A percentile compares a stretch with the other conserved stretches of the same genome.
phyloP scores from a whole-genome alignment of 2,329 filamentous ascomycete genomes.

The Hypoxylon sp. region DNA sequence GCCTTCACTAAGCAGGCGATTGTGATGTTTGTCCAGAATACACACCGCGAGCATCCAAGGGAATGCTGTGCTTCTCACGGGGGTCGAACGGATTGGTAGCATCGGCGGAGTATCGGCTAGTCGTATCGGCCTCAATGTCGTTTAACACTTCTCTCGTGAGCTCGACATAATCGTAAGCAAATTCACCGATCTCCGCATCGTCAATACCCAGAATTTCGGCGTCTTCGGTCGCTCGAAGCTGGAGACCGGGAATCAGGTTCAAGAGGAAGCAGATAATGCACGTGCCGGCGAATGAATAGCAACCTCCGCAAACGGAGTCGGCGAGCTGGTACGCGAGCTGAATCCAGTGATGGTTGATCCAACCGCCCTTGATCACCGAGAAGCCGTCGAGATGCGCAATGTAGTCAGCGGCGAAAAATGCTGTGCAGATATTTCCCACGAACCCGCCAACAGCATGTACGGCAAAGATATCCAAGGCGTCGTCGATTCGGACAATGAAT shows the following conservation, averaged over 20 bases:
- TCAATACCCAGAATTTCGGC: constrained; percentile 89
- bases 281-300: constrained; percentile 84
- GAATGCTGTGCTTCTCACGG: constrained; percentile 66
- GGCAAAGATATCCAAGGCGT: constrained; percentile 90
- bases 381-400: constrained; percentile 84
- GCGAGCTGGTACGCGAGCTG: constrained; percentile 88
- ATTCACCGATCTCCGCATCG: constrained; percentile 92
- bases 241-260: constrained; percentile 82
- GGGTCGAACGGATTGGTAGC: constrained; percentile 58
- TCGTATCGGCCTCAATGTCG: constrained; percentile 62
- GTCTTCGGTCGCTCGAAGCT: constrained; percentile 80
- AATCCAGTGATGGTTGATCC: constrained; percentile 86
- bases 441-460: constrained; percentile 85
- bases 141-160: constrained; percentile 68
- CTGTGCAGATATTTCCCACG: constrained; percentile 84
- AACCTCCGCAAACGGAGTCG: constrained; percentile 81
- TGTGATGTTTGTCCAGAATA: constrained; percentile 58
- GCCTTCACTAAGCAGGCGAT: constrained; percentile 43
- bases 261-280: constrained; percentile 85
- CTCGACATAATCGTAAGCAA: constrained; percentile 96
- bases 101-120: constrained; percentile 62
- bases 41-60: constrained; percentile 60
- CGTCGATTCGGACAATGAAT: constrained; percentile 84
- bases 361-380: constrained; percentile 79
- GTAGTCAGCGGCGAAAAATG: constrained; percentile 87